These are phyloP conservation scores for Ophiostoma montium DNA, from an alignment of 2,329 filamentous ascomycete genomes.

Conservation along the genomic window DNA sequence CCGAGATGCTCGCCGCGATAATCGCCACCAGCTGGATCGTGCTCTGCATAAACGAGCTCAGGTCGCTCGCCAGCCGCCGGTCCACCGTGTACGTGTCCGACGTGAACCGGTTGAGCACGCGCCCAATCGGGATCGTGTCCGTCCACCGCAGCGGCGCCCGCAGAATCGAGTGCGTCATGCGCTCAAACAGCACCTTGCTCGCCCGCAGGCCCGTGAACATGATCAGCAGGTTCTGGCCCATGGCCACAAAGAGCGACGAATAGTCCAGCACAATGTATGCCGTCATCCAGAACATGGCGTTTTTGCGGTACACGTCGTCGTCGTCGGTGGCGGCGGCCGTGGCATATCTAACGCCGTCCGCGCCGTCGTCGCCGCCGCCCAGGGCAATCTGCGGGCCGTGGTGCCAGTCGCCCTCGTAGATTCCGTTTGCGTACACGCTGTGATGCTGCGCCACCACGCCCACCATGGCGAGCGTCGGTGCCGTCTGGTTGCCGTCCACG, in stretches of 20 bases:
- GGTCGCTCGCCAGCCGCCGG: slow-evolving; percentile 18
- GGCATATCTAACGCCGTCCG: not conserved
- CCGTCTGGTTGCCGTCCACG: slow-evolving; percentile 1
- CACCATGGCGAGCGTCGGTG: not conserved
- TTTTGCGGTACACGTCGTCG: slow-evolving; percentile 11
- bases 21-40: slow-evolving; percentile 22
- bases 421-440: not conserved
- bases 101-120: slow-evolving; percentile 29
- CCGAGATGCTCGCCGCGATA: slow-evolving; percentile 21
- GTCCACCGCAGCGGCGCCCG: slow-evolving; percentile 26
- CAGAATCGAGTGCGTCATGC: slow-evolving; percentile 23
- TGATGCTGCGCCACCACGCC: not conserved
- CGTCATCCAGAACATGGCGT: slow-evolving; percentile 17
- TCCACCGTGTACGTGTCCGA: slow-evolving; percentile 27
- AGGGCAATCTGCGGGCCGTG: not conserved
- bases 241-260: slow-evolving; percentile 9
- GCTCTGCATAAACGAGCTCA: slow-evolving; percentile 18
- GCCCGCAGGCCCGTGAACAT: slow-evolving; percentile 20
- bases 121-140: slow-evolving; percentile 26
- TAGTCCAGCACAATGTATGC: slow-evolving; percentile 20
- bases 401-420: not conserved
- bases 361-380: not conserved
- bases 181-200: slow-evolving; percentile 19
- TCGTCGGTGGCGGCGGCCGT: not conserved
- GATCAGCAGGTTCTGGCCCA: slow-evolving; percentile 17